Evolutionary conservation across 805 yeast species (phyloP).

Genomic region (Candida ipomoeae): DNA sequence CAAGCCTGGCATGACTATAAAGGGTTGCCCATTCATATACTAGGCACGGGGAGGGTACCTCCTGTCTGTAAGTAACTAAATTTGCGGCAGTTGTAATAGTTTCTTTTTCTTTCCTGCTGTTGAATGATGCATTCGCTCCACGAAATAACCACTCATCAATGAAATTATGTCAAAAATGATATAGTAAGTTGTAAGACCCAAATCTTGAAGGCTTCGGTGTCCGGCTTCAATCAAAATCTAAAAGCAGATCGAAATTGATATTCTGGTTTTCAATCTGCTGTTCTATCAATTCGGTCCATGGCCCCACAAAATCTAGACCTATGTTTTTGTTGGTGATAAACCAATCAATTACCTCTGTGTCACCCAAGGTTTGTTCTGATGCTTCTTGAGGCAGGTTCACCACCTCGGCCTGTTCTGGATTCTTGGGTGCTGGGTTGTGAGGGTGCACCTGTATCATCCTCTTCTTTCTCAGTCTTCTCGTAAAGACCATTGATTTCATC

Average conservation of each 20-base stretch:
- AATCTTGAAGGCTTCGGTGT: background rate
- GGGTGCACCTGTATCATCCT: conserved; percentile 10
- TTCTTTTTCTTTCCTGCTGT: background rate
- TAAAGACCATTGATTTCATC: background rate
- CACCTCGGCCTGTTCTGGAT: background rate
- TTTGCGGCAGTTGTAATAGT: background rate
- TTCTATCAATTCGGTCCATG: conserved; percentile 78
- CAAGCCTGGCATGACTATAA: conserved; percentile 26
- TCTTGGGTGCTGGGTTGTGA: background rate
- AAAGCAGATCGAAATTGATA: conserved; percentile 8
- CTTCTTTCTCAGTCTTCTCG: conserved; percentile 2
- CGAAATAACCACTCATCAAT: background rate
- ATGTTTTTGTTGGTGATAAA: conserved; percentile 36
- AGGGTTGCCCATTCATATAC: conserved; percentile 19
- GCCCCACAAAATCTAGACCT: conserved; percentile 50
- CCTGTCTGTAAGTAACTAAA: background rate
- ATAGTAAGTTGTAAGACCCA: background rate
- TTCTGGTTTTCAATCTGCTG: conserved; percentile 44
- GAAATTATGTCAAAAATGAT: background rate
- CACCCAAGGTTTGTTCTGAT: conserved; percentile 20
- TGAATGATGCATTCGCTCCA: background rate
- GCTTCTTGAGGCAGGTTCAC: conserved; percentile 8
- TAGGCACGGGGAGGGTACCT: conserved; percentile 12
- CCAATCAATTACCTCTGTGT: conserved; percentile 44
- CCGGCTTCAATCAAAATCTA: conserved; percentile 1